Evolutionary conservation across 2,329 filamentous ascomycete genomes (phyloP), one percentile per base, ranked within the genome.

Genomic region (Colletotrichum tabaci): DNA sequence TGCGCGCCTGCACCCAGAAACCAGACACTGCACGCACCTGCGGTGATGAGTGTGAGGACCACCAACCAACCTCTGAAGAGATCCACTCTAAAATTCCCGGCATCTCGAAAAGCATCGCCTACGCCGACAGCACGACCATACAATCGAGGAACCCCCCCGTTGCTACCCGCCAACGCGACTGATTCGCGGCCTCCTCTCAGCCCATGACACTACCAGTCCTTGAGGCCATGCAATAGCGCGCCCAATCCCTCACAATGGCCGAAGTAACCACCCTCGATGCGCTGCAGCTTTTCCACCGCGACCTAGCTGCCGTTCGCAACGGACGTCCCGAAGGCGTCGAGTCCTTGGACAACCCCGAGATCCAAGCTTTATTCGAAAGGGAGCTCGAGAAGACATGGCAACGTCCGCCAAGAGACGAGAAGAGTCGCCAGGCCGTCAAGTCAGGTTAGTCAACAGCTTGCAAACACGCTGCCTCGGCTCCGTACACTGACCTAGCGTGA

Each of bases 271-370:
- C 89, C 79, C 87, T 97, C 79, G 92, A 92, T 79, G 90, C 91
- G 82, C 90, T 98, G 78, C 91, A 95, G 84, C 91, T 90, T 81
- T 90, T 99, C 77, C 94, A 97, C 82, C 90, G 93, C 81, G 95
- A 98, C 84, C 90, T 99, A 73, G 86, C 93, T 76, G 91, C 92
- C 68, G 87, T 96, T 76, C 89, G 90, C 74, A 92, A 96, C 77
- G 89, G 90, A 67, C 90, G 92, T 63, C 83, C 84, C 64, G 84
- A 87, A 55, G 84, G 83, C 68, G 87, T 90, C 42, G 92, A 93
- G 76, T 85, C 93, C 55, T 88, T 96, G 62, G 90, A 93, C 72
- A 88, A 95, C 73, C 88, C 89, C 76, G 86, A 97, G 38, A 82
- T 94, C 62, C 87, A 91, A 42, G 90, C 92, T 73, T 84, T 94